Conservation (phyloP, 2,329 filamentous ascomycete species). For the Aspergillus sp. region DNA sequence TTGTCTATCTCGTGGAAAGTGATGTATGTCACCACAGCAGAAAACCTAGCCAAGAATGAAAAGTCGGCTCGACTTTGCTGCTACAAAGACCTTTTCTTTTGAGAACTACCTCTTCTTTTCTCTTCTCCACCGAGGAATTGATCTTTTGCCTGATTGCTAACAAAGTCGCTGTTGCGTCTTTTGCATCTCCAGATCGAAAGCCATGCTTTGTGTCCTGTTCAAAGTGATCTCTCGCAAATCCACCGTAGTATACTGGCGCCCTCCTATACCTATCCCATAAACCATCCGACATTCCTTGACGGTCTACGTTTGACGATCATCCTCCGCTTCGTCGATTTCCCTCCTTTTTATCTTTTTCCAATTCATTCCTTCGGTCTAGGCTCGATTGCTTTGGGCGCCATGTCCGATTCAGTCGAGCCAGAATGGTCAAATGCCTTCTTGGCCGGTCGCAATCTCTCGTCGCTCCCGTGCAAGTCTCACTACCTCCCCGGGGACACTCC, state of each 20-base stretch:
- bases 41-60: no score
- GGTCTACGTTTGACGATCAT: no score
- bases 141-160: not conserved
- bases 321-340: not conserved
- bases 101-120: not conserved
- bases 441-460: slow-evolving; percentile 19
- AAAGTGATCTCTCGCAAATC: slow-evolving; percentile 15
- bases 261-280: slow-evolving; percentile 18
- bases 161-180: not conserved
- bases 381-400: slow-evolving; percentile 10
- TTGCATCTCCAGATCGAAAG: slow-evolving; percentile 9
- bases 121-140: not conserved
- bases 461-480: slow-evolving; percentile 27
- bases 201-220: slow-evolving; percentile 19
- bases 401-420: slow-evolving; percentile 28
- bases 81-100: no score
- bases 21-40: no score
- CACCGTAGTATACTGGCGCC: slow-evolving; percentile 14
- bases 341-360: not conserved
- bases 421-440: slow-evolving; percentile 24
- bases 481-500: slow-evolving; percentile 19
- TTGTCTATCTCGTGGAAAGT: no score
- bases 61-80: no score
- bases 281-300: slow-evolving; percentile 1
- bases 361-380: not conserved